phyloP scores from a whole-genome alignment of 768 basidiomycete genomes.

The Hericium alpestre region DNA sequence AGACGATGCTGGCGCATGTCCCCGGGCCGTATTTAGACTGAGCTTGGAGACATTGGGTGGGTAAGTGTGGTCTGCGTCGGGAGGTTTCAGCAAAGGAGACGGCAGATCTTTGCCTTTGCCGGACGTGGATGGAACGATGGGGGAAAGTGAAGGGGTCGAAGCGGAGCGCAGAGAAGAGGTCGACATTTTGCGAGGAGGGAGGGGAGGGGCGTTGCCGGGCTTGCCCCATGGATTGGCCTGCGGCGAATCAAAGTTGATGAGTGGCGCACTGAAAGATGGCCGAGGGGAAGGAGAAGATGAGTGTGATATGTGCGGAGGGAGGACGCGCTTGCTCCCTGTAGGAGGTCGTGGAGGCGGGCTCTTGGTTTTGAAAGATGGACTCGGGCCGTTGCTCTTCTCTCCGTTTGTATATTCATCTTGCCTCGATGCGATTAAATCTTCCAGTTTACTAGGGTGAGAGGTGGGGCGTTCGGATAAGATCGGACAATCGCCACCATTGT shows the following conservation, averaged over 20 bases:
- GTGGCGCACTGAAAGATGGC: conserved; percentile 22
- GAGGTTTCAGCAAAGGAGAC: conserved; percentile 33
- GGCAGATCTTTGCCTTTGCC: conserved; percentile 22
- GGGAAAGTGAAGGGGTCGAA: conserved; percentile 47
- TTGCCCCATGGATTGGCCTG: conserved; percentile 19
- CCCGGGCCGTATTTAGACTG: conserved; percentile 23
- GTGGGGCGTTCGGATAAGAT: not conserved
- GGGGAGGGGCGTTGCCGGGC: conserved; percentile 33
- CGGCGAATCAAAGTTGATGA: conserved; percentile 46
- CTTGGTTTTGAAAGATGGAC: not conserved
- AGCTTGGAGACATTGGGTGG: conserved; percentile 27
- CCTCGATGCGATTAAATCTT: not conserved
- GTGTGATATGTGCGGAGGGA: not conserved
- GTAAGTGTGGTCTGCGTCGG: conserved; percentile 36
- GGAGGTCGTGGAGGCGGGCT: not conserved
- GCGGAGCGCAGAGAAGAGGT: conserved; percentile 31
- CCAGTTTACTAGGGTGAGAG: not conserved
- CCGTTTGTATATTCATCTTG: not conserved
- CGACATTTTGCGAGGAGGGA: conserved; percentile 55
- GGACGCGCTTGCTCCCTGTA: not conserved
- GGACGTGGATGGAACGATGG: conserved; percentile 25
- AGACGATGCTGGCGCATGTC: conserved; percentile 53
- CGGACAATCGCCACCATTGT: not conserved
- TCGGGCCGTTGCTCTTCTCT: not conserved
- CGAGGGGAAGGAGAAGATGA: not conserved